These are phyloP conservation scores for Leccinum pseudoinsigne DNA, from an alignment of 1,284 basidiomycete species.

Conservation along the genomic window DNA sequence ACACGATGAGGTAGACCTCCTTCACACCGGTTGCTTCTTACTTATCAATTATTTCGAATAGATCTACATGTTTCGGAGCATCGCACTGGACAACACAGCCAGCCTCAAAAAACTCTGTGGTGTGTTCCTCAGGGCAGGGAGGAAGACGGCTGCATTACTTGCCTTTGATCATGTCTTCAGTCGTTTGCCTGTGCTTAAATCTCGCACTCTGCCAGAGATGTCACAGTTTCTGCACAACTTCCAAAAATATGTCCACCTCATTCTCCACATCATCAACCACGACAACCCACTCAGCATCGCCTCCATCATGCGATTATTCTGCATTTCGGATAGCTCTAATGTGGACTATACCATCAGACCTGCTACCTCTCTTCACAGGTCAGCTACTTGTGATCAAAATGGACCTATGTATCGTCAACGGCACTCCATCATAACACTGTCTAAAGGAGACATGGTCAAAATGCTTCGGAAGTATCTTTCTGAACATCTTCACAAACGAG, in stretches of 20 bases:
- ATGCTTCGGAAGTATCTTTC: constrained; percentile 28
- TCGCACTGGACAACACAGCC: constrained; percentile 11
- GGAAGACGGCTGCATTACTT: constrained; percentile 20
- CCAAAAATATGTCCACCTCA: constrained; percentile 35
- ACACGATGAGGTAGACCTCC: constrained; percentile 14
- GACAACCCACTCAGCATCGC: constrained; percentile 27
- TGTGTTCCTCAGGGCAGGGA: constrained; percentile 12
- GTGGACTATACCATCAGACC: constrained; percentile 28
- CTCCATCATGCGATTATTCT: constrained; percentile 40
- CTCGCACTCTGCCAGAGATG: constrained; percentile 17
- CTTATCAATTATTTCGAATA: constrained; percentile 2
- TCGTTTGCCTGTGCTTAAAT: constrained; percentile 14
- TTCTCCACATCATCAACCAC: constrained; percentile 31
- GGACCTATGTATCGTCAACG: neutral
- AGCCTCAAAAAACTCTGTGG: constrained; percentile 9
- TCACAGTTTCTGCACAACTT: constrained; percentile 36
- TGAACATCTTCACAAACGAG: constrained; percentile 30
- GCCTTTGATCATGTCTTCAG: constrained; percentile 28
- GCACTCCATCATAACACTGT: constrained; percentile 3
- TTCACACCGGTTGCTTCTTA: neutral
- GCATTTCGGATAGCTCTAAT: constrained; percentile 31
- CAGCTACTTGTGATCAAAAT: constrained; percentile 2
- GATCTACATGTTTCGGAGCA: constrained; percentile 29
- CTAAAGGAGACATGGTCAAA: constrained; percentile 7
- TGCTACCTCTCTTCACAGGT: constrained; percentile 29